phyloP scores from a whole-genome alignment of 169 alveolate species.

The Babesia microti region DNA sequence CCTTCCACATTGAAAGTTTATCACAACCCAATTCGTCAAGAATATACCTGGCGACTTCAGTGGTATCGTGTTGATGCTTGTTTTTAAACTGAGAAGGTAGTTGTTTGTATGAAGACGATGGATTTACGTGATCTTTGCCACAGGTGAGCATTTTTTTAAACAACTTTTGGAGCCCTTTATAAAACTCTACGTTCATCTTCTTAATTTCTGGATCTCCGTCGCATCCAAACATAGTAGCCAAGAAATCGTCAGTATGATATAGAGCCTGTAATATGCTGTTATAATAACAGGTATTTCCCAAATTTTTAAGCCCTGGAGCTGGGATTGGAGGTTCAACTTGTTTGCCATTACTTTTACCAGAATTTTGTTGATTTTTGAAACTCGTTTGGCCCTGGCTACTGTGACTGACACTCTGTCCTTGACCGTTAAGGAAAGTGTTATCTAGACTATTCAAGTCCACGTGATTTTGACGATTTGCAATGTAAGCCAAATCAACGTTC shows the following conservation, averaged over 20 bases:
- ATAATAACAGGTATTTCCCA: slow-evolving; percentile 92
- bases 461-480: too few species aligned
- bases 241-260: slow-evolving; percentile 75
- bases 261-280: slow-evolving; percentile 85
- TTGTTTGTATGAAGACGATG: slow-evolving; percentile 32
- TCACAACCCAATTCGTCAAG: slow-evolving; percentile 54
- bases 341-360: too few species aligned
- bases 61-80: slow-evolving; percentile 64
- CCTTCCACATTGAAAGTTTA: slow-evolving; percentile 41
- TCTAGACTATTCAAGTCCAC: too few species aligned
- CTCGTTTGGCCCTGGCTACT: too few species aligned
- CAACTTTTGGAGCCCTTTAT: slow-evolving; percentile 14
- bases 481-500: too few species aligned
- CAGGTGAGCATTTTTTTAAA: slow-evolving; percentile 46
- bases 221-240: slow-evolving; percentile 24
- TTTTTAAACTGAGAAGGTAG: slow-evolving; percentile 43
- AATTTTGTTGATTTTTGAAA: too few species aligned
- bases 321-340: slow-evolving; percentile 4
- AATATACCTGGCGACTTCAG: slow-evolving; percentile 50
- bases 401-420: too few species aligned
- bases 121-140: slow-evolving; percentile 29
- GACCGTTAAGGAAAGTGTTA: too few species aligned
- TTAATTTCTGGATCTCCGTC: slow-evolving; percentile 1
- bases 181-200: background rate
- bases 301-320: slow-evolving; percentile 74